A percentile compares a stretch with the other conserved stretches of the same genome.
These are phyloP conservation scores for Microthlaspi erraticum DNA, from an alignment of 345 rosid genomes.

Conservation along the genomic window DNA sequence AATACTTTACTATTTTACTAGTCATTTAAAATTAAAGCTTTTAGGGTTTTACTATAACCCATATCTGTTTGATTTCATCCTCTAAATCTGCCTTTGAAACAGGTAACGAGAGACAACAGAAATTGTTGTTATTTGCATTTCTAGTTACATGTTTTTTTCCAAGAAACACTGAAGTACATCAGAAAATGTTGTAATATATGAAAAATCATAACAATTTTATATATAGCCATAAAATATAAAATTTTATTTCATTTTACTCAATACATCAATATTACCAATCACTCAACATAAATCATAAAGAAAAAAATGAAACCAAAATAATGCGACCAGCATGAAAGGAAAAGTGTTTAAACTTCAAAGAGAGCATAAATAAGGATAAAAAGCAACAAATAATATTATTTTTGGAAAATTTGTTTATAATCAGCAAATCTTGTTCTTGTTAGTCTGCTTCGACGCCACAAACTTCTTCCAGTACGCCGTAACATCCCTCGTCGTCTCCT, in stretches of 20 bases:
- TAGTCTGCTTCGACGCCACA: constrained; percentile 56
- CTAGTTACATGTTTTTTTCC: too few relatives aligned
- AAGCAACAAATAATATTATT: background rate
- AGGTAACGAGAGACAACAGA: too few relatives aligned
- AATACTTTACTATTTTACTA: too few relatives aligned
- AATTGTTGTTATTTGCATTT: too few relatives aligned
- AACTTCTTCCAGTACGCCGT: constrained; percentile 75
- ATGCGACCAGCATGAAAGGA: background rate
- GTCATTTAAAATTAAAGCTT: too few relatives aligned
- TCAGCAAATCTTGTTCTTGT: constrained; percentile 66
- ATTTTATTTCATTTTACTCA: background rate
- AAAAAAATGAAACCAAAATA: background rate
- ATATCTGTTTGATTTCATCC: too few relatives aligned
- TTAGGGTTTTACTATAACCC: too few relatives aligned
- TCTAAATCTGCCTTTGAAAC: too few relatives aligned
- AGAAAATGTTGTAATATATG: too few relatives aligned
- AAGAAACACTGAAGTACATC: too few relatives aligned
- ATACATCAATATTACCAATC: background rate
- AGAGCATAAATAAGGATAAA: background rate
- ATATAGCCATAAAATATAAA: constrained; percentile 1
- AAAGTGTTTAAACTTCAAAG: background rate
- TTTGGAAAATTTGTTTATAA: background rate
- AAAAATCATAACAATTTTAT: background rate
- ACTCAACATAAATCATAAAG: constrained; percentile 12
- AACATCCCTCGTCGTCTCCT: constrained; percentile 72